A percentile compares a stretch with the other conserved stretches of the same genome.
phyloP scores from a whole-genome alignment of 163 green algal species.

The Prototheca wickerhamii region DNA sequence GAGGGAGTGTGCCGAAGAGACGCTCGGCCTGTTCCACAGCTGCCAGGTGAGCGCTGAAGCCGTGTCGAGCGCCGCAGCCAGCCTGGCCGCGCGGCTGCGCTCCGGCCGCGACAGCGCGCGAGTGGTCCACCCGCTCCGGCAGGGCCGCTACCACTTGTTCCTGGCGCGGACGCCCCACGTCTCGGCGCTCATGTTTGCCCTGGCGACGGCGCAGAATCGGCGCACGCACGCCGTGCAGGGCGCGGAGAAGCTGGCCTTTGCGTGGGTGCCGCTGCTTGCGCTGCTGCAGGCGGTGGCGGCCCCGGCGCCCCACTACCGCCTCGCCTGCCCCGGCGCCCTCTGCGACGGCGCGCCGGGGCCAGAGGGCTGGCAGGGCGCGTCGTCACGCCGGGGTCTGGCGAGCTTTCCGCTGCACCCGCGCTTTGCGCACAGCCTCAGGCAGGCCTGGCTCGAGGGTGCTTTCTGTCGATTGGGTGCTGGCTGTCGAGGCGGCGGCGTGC shows the following conservation, averaged over 20 bases:
- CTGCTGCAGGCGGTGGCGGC: slow-evolving; percentile 18
- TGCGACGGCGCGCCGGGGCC: slow-evolving; percentile 11
- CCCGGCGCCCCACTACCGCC: slow-evolving; percentile 14
- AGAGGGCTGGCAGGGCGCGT: too few species aligned
- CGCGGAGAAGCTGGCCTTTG: slow-evolving; percentile 39
- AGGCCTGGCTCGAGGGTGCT: slow-evolving; percentile 2
- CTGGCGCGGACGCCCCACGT: slow-evolving; percentile 24
- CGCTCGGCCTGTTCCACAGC: slow-evolving; percentile 24
- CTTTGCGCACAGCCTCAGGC: slow-evolving; percentile 35
- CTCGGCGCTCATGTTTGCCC: slow-evolving; percentile 35
- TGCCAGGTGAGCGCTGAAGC: slow-evolving; percentile 9
- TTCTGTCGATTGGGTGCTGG: background rate
- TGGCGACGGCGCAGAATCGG: slow-evolving; percentile 28
- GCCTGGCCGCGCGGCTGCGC: slow-evolving; percentile 1
- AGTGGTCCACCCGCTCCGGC: slow-evolving; percentile 11
- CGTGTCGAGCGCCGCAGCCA: slow-evolving; percentile 1
- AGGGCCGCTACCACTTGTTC: slow-evolving; percentile 35
- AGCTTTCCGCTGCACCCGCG: slow-evolving; percentile 34
- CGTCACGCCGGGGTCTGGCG: slow-evolving; percentile 5
- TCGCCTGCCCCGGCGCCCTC: slow-evolving; percentile 6
- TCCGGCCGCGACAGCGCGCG: background rate
- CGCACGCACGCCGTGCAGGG: slow-evolving; percentile 27
- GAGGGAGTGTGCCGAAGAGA: slow-evolving; percentile 35
- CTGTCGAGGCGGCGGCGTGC: background rate
- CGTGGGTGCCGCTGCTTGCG: slow-evolving; percentile 25